These are phyloP conservation scores for Calonectria leucothoes DNA, from an alignment of 2,329 filamentous ascomycete genomes.

Conservation along the genomic window DNA sequence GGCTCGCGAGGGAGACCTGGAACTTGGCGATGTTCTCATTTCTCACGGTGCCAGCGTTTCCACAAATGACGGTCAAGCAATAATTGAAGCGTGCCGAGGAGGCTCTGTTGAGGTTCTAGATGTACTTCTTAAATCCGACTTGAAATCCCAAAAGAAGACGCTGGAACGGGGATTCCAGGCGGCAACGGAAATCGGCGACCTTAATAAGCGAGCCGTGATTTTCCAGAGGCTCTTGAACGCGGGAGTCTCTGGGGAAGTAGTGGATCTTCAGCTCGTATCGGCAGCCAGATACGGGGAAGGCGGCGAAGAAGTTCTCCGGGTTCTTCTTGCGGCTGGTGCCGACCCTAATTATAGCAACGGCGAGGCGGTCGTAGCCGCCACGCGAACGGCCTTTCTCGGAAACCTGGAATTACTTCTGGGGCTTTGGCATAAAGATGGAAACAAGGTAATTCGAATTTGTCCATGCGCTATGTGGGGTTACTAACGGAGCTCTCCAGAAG, in stretches of 20 bases:
- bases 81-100: conserved; percentile 65
- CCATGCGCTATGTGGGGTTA: conserved; percentile 7
- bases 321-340: conserved; percentile 65
- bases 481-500: conserved; percentile 48
- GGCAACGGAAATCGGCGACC: conserved; percentile 63
- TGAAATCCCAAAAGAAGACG: conserved; percentile 52
- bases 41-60: conserved; percentile 63
- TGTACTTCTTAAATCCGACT: conserved; percentile 59
- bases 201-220: conserved; percentile 60
- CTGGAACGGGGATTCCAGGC: conserved; percentile 66
- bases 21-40: conserved; percentile 62
- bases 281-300: conserved; percentile 63
- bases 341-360: conserved; percentile 66
- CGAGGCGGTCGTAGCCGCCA: conserved; percentile 66
- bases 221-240: conserved; percentile 63
- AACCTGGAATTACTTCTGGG: conserved; percentile 65
- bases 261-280: conserved; percentile 65
- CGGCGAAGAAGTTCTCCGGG: conserved; percentile 59
- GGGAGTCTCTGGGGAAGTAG: conserved; percentile 62
- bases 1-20: conserved; percentile 64
- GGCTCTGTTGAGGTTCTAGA: conserved; percentile 62
- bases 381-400: conserved; percentile 61
- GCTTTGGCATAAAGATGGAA: conserved; percentile 53
- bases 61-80: conserved; percentile 62
- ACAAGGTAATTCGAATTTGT: conserved; percentile 50